A percentile compares a stretch with the other conserved stretches of the same genome.
Conservation (phyloP, 371 early-diverging fungal species). For the Mortierella sp. region DNA sequence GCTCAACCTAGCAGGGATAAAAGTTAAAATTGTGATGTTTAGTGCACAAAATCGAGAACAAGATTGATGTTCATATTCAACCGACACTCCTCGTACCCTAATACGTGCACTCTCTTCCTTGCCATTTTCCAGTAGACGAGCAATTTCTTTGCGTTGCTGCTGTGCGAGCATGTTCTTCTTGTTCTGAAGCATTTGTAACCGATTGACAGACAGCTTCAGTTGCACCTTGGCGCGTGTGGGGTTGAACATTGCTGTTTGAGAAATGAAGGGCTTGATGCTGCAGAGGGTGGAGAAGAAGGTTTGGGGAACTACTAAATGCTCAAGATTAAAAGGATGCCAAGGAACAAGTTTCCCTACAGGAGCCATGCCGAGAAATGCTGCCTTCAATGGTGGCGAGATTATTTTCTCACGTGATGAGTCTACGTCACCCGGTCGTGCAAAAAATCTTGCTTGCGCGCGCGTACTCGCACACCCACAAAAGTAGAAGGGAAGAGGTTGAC, state of each 20-base stretch:
- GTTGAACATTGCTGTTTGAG: constrained; percentile 60
- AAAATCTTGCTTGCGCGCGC: not conserved
- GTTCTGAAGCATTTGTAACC: constrained; percentile 89
- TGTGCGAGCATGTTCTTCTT: constrained; percentile 86
- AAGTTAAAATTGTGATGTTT: not conserved
- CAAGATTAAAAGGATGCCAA: not conserved
- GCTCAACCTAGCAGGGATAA: constrained; percentile 71
- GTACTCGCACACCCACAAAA: not conserved
- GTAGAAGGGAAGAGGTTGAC: not conserved
- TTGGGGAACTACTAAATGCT: too few species aligned
- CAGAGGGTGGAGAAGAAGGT: not conserved
- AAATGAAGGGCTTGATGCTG: not conserved
- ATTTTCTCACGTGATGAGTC: constrained; percentile 3
- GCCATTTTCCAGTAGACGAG: constrained; percentile 80
- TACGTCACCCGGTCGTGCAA: constrained; percentile 13
- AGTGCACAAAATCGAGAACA: too few species aligned
- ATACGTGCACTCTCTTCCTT: constrained; percentile 92
- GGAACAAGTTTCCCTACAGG: too few species aligned
- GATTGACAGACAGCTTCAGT: constrained; percentile 86
- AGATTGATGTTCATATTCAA: too few species aligned
- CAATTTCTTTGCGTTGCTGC: constrained; percentile 86
- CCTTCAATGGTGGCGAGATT: not conserved
- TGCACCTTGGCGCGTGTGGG: constrained; percentile 84
- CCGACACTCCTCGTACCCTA: constrained; percentile 64
- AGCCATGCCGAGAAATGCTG: not conserved